phyloP scores from a whole-genome alignment of 495 filamentous ascomycete genomes.

The Aspergillus taichungensis region DNA sequence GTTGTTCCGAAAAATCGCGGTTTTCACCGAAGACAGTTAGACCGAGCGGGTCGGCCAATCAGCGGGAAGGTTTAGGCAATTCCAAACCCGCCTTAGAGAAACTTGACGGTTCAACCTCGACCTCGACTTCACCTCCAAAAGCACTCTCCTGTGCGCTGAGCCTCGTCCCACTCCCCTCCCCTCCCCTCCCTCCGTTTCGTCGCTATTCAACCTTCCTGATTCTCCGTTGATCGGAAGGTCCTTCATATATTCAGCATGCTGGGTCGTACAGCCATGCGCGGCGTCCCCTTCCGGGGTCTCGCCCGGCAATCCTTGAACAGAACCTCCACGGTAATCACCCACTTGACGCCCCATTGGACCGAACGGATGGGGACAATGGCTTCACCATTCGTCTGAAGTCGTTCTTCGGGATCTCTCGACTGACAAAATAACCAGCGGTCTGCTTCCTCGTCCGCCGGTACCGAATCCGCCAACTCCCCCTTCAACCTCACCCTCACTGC shows the following conservation, averaged over 20 bases:
- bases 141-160: conserved; percentile 27
- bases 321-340: conserved; percentile 39
- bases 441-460: conserved; percentile 39
- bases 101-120: conserved; percentile 34
- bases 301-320: conserved; percentile 44
- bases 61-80: conserved; percentile 34
- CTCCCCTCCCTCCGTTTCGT: conserved; percentile 22
- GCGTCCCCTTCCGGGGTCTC: conserved; percentile 67
- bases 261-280: conserved; percentile 74
- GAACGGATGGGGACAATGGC: conserved; percentile 24
- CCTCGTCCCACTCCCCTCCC: conserved; percentile 19
- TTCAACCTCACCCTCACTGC: conserved; percentile 68
- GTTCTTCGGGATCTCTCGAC: conserved; percentile 8
- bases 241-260: conserved; percentile 57
- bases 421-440: conserved; percentile 30
- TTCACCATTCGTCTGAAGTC: conserved; percentile 3
- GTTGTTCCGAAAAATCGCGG: conserved; percentile 30
- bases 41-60: conserved; percentile 25
- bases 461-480: conserved; percentile 42
- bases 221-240: conserved; percentile 32
- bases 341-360: conserved; percentile 24
- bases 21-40: conserved; percentile 30
- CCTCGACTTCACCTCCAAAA: conserved; percentile 28
- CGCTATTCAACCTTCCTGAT: conserved; percentile 26
- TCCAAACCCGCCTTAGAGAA: conserved; percentile 27